phyloP scores from a whole-genome alignment of 306 rosid species.

The Vigna angularis region DNA sequence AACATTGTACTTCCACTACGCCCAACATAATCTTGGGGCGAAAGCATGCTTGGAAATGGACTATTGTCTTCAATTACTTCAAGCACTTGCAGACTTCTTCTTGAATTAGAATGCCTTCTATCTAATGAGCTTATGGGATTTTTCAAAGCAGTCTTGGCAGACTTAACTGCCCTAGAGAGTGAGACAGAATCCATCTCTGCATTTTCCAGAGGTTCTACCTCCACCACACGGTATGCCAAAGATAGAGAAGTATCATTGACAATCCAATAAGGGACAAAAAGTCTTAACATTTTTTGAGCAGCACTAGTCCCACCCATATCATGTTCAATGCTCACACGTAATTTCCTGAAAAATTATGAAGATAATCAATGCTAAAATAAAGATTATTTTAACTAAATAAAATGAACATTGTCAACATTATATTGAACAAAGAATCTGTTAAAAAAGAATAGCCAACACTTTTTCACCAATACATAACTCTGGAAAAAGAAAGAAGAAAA shows the following conservation, averaged over 20 bases:
- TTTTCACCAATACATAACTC: conserved; percentile 13
- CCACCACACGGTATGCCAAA: conserved; percentile 89
- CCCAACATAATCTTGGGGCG: conserved; percentile 82
- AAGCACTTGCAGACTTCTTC: conserved; percentile 77
- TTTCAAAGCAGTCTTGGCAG: conserved; percentile 78
- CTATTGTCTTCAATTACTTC: conserved; percentile 87
- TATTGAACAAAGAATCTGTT: not conserved
- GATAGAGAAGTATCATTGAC: conserved; percentile 77
- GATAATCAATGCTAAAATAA: conserved; percentile 36
- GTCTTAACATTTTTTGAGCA: conserved; percentile 86
- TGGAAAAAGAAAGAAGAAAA: too few species aligned
- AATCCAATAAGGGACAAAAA: conserved; percentile 97
- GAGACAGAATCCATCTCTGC: conserved; percentile 65
- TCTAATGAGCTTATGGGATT: conserved; percentile 80
- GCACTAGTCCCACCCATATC: conserved; percentile 94
- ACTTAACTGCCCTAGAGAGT: conserved; percentile 74
- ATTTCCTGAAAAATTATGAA: conserved; percentile 64
- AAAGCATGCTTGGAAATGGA: conserved; percentile 92
- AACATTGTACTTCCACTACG: conserved; percentile 72
- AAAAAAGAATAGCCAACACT: conserved; percentile 14
- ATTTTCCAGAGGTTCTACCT: conserved; percentile 83
- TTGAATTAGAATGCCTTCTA: conserved; percentile 64
- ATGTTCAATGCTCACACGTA: conserved; percentile 91
- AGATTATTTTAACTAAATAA: not conserved
- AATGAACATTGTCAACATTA: not conserved